Evolutionary conservation across 441 rosid species (phyloP).

Genomic region (Adansonia grandidieri): DNA sequence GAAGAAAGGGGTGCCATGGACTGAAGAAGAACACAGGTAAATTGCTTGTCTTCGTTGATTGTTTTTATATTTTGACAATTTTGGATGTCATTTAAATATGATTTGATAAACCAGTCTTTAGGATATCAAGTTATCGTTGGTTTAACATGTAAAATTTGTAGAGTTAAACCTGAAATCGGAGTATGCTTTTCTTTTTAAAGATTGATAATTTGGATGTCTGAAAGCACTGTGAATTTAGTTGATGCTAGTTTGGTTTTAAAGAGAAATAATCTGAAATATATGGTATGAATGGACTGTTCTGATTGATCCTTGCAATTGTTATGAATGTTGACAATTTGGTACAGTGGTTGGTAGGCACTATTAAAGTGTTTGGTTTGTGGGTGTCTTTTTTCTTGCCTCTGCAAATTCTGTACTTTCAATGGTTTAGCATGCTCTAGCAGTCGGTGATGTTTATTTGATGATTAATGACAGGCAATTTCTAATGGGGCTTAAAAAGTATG

Average conservation of each 20-base stretch:
- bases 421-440: slow-evolving; percentile 14
- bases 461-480: neutral
- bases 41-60: neutral
- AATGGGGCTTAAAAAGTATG: too few relatives aligned
- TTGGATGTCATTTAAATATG: neutral
- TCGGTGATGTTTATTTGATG: slow-evolving; percentile 20
- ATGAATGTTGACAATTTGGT: slow-evolving; percentile 13
- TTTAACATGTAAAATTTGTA: neutral
- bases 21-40: slow-evolving; percentile 95
- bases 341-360: neutral
- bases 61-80: neutral
- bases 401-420: slow-evolving; percentile 2
- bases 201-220: neutral
- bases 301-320: slow-evolving; percentile 15
- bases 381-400: slow-evolving; percentile 10
- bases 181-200: neutral
- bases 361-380: neutral
- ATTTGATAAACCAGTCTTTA: neutral
- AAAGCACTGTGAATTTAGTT: too few relatives aligned
- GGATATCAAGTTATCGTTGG: neutral
- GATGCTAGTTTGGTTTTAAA: neutral
- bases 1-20: slow-evolving; percentile 98
- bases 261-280: neutral
- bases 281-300: neutral
- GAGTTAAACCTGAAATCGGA: neutral